phyloP scores from a whole-genome alignment of 805 yeast genomes.

The Saturnispora saitoi region DNA sequence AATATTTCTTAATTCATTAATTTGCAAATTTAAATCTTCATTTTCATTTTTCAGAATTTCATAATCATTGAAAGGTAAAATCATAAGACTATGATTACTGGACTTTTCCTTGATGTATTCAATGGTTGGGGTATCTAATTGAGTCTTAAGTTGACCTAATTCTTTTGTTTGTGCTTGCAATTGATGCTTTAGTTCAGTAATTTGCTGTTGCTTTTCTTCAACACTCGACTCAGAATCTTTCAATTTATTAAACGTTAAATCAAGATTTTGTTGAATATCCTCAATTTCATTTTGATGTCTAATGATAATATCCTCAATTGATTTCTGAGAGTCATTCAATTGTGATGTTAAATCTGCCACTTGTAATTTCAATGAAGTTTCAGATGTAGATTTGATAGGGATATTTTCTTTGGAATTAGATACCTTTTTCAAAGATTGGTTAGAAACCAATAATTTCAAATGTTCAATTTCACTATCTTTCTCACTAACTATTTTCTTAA shows the following conservation, averaged over 20 bases:
- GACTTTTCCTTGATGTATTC: slow-evolving; percentile 15
- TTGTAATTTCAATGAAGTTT: not conserved
- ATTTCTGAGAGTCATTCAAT: not conserved
- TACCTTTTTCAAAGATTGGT: too few relatives aligned
- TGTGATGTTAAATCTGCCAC: too few relatives aligned
- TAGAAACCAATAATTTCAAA: not conserved
- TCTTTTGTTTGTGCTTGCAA: not conserved
- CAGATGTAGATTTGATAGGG: too few relatives aligned
- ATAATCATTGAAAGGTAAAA: slow-evolving; percentile 12
- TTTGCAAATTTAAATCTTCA: not conserved
- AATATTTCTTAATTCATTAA: not conserved
- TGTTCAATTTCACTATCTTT: slow-evolving; percentile 1
- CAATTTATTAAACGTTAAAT: not conserved
- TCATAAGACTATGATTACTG: slow-evolving; percentile 8
- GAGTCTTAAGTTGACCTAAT: slow-evolving; percentile 1
- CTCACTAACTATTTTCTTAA: not conserved
- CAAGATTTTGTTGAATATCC: not conserved
- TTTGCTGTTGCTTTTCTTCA: not conserved
- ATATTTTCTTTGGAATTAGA: too few relatives aligned
- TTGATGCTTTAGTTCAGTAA: not conserved
- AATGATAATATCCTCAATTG: not conserved
- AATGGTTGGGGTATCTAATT: slow-evolving; percentile 13
- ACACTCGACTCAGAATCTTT: not conserved
- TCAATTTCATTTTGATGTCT: not conserved
- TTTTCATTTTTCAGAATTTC: not conserved